Percentiles rank a stretch among this genome's conserved stretches.
Conservation (phyloP, 495 filamentous ascomycete genomes). For the Annulohypoxylon maeteangense region DNA sequence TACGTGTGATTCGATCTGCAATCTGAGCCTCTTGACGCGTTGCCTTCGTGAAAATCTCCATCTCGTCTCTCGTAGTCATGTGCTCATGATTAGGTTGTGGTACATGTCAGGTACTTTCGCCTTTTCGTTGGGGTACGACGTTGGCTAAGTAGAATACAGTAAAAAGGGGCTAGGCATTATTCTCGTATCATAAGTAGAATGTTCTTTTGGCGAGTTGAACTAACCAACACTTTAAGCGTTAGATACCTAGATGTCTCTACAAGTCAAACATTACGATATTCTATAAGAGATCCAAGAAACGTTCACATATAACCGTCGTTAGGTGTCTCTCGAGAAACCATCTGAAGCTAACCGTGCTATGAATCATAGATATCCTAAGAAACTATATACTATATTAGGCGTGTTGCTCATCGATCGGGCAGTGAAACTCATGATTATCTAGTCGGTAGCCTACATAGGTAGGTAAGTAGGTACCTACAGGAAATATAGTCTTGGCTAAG, state of each 20-base stretch:
- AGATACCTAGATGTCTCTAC: not conserved
- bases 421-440: not conserved
- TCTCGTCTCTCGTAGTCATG: not conserved
- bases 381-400: not conserved
- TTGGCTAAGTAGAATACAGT: not conserved
- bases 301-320: too few relatives aligned
- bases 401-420: not conserved
- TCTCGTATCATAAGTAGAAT: not conserved
- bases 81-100: not conserved
- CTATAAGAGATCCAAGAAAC: not conserved
- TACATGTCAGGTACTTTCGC: not conserved
- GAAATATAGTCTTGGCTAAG: not conserved
- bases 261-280: not conserved
- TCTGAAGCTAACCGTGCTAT: too few relatives aligned
- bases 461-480: not conserved
- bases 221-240: not conserved
- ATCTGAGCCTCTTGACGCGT: not conserved
- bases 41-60: not conserved
- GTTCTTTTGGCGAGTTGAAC: not conserved
- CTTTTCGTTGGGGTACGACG: slow-evolving; percentile 1
- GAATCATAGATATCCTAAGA: too few relatives aligned
- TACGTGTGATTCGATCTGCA: not conserved
- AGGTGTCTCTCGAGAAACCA: too few relatives aligned
- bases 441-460: too few relatives aligned
- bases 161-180: not conserved